Conservation (phyloP, 768 basidiomycete species). For the Pulveroboletus sp. region DNA sequence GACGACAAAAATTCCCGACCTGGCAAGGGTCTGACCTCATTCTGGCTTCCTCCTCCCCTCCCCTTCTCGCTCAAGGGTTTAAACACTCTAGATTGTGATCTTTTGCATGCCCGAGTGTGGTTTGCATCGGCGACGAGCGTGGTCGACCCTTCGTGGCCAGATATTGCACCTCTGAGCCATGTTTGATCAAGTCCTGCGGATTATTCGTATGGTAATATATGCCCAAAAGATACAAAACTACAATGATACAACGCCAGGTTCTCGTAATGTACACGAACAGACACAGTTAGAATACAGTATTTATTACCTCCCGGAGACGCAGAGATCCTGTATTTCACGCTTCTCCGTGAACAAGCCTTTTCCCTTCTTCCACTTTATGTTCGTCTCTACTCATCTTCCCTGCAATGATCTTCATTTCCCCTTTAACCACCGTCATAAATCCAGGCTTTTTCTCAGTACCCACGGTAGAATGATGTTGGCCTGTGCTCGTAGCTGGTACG, state of each 20-base stretch:
- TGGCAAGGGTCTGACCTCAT: too few species aligned
- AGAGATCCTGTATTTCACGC: constrained; percentile 9
- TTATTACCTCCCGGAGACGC: not conserved
- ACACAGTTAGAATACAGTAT: constrained; percentile 6
- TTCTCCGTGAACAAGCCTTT: constrained; percentile 23
- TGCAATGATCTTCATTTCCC: constrained; percentile 33
- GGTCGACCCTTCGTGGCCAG: too few species aligned
- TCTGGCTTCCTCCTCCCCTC: too few species aligned
- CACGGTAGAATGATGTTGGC: not conserved
- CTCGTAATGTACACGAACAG: constrained; percentile 9
- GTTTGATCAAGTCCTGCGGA: too few species aligned
- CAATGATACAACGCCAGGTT: not conserved
- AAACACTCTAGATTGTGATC: too few species aligned
- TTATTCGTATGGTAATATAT: too few species aligned
- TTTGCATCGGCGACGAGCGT: too few species aligned
- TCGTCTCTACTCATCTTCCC: constrained; percentile 31
- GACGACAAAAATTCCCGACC: too few species aligned
- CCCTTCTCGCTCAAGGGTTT: too few species aligned
- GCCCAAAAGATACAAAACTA: not conserved
- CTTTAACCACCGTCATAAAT: constrained; percentile 30
- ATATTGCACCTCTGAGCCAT: too few species aligned
- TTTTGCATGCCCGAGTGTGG: too few species aligned
- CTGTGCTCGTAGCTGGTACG: not conserved
- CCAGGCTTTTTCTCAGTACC: constrained; percentile 21
- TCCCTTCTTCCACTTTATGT: constrained; percentile 28